Base-by-base conservation (phyloP, 352 stramenopile genomes). In the Globisporangium canariense region DNA sequence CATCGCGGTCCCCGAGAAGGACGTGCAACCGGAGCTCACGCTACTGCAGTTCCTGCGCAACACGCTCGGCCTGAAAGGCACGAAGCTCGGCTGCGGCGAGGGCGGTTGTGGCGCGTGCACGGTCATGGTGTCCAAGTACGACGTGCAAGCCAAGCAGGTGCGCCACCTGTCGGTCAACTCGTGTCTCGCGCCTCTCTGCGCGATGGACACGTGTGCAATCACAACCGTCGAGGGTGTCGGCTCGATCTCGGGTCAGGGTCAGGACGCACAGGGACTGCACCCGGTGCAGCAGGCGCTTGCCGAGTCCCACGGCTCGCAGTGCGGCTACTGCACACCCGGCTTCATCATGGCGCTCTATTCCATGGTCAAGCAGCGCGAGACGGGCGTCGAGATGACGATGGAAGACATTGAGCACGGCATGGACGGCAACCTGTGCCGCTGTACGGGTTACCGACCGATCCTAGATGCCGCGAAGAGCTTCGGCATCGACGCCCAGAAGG, bases 31-130 rank as follows among this genome's bases (percentile, higher is more conserved):
- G 0, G 80, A 95, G 63, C 77, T 84, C 38, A 97, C 86, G 58
- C 70, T 97, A 36, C 74, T 97, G 61, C 78, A 93, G 70, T 96
- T 91, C 63, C 73, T 97, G 46, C 89, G 89, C 64, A 74, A 77
- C 16, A 81, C 84, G 36, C 58, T 90, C 54, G 62, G 78, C 3
- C 80, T 94, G 64, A 91, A 84, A 20, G 88, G 86, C 60, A 94
- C 88, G 2, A 97, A 96, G 62, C 77, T 96, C 20, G 94, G 93
- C 64, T 99, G 97, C 62, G 92, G 90, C 1, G 96, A 99, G 67
- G 97, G 97, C 41, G 97, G 97, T 38, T 99, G 97, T 63, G 97
- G 97, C 45, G 97, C 97, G 14, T 99, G 97, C 69, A 99, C 93
- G 7, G 95, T 99, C 51, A 97, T 98, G 77, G 73, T 98, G 10